A percentile compares a stretch with the other conserved stretches of the same genome.
These are phyloP conservation scores for Coffea eugenioides DNA, from an alignment of 257 asterid genomes.

Conservation along the genomic window DNA sequence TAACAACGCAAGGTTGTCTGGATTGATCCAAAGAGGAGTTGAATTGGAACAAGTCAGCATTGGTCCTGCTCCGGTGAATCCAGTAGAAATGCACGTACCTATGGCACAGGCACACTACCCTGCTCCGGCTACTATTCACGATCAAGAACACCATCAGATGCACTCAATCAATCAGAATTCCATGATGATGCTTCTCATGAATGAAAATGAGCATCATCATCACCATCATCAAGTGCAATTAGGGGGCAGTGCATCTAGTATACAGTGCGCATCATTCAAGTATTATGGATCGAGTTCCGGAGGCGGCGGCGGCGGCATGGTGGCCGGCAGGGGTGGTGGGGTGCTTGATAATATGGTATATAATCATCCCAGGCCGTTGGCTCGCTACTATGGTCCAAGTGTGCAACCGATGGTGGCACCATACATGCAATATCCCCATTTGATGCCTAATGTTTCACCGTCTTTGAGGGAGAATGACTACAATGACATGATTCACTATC, in stretches of 20 bases:
- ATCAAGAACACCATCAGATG: constrained; percentile 21
- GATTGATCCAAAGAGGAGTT: constrained; percentile 22
- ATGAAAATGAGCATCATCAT: constrained; percentile 14
- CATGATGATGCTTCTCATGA: constrained; percentile 28
- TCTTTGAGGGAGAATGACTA: constrained; percentile 19
- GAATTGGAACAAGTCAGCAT: constrained; percentile 15
- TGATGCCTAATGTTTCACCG: constrained; percentile 23
- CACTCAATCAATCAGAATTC: constrained; percentile 27
- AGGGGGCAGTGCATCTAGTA: constrained; percentile 22
- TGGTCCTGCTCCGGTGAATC: constrained; percentile 5
- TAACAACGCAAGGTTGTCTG: not conserved
- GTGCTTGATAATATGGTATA: constrained; percentile 22
- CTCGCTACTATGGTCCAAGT: constrained; percentile 21
- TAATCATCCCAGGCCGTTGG: constrained; percentile 17
- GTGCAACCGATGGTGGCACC: constrained; percentile 10
- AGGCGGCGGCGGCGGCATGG: not conserved
- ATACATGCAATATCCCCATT: constrained; percentile 12
- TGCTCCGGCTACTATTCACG: not conserved
- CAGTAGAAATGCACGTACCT: constrained; percentile 9
- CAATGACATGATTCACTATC: constrained; percentile 6
- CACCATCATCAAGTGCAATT: constrained; percentile 13
- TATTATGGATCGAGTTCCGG: constrained; percentile 20
- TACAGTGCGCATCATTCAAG: constrained; percentile 22
- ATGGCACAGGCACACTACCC: not conserved
- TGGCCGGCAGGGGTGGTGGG: not conserved